These are phyloP conservation scores for Colletotrichum agaves DNA, from an alignment of 2,329 filamentous ascomycete genomes.

Conservation along the genomic window DNA sequence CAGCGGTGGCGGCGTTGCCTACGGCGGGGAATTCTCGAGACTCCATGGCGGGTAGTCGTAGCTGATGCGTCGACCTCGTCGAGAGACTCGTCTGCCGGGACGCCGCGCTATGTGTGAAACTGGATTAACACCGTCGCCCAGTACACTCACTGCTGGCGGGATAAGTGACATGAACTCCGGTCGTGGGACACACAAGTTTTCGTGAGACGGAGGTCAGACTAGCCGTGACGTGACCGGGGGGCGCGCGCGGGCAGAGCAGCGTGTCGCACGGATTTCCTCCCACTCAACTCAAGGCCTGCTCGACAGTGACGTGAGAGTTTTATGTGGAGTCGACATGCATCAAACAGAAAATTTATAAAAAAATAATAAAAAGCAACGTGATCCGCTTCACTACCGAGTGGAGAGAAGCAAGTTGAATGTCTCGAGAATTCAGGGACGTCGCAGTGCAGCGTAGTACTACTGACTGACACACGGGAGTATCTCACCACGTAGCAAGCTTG, in stretches of 20 bases:
- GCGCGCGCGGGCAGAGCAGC: not conserved
- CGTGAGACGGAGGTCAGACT: conserved; percentile 1
- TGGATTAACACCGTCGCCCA: not conserved
- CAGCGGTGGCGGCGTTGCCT: not conserved
- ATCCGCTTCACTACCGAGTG: conserved; percentile 2
- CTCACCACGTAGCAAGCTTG: not conserved
- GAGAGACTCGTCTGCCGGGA: not conserved
- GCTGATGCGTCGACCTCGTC: not conserved
- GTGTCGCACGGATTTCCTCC: conserved; percentile 5
- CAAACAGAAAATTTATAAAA: not conserved
- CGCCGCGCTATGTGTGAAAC: not conserved
- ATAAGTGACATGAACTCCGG: conserved; percentile 13
- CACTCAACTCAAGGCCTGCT: not conserved
- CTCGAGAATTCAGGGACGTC: not conserved
- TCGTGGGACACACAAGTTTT: not conserved
- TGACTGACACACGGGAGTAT: not conserved
- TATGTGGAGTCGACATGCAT: conserved; percentile 13
- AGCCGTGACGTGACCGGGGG: conserved; percentile 3
- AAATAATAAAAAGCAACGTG: conserved; percentile 3
- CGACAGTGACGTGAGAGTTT: not conserved
- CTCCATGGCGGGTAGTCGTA: not conserved
- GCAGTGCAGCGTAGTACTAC: not conserved
- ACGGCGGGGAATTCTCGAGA: not conserved
- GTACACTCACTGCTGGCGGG: not conserved
- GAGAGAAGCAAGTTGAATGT: conserved; percentile 7